Conservation (phyloP, 768 basidiomycete species). For the Dentipellis fragilis region DNA sequence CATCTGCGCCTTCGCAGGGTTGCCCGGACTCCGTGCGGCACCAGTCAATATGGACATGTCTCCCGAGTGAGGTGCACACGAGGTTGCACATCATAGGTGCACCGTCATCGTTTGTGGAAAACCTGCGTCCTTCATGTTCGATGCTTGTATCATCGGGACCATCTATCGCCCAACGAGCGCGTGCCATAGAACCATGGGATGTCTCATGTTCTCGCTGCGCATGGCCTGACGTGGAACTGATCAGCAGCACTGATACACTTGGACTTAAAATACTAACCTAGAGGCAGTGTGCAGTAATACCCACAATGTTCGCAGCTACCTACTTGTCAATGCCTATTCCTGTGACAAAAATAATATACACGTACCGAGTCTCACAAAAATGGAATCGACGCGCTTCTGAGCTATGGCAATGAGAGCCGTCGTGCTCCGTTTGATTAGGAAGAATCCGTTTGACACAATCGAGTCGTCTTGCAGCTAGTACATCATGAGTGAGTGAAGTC, state of each 20-base stretch:
- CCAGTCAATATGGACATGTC: conserved; percentile 48
- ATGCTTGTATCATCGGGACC: conserved; percentile 37
- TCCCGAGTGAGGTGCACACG: conserved; percentile 41
- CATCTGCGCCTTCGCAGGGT: conserved; percentile 32
- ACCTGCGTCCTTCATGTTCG: conserved; percentile 47
- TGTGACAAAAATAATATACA: neutral
- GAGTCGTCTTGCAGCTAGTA: conserved; percentile 37
- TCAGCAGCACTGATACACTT: neutral
- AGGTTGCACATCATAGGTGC: conserved; percentile 58
- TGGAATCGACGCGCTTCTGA: conserved; percentile 37
- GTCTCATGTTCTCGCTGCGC: conserved; percentile 54
- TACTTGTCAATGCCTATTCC: neutral
- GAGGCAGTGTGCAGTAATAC: conserved; percentile 48
- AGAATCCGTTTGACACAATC: conserved; percentile 40
- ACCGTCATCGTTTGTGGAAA: conserved; percentile 43
- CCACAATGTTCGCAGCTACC: conserved; percentile 43
- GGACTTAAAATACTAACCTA: conserved; percentile 26
- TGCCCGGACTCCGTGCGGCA: conserved; percentile 32
- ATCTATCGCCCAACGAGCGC: conserved; percentile 46
- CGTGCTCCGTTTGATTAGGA: conserved; percentile 30
- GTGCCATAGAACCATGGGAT: conserved; percentile 53
- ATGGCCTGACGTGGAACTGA: conserved; percentile 31
- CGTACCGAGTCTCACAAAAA: conserved; percentile 41
- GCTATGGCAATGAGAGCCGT: conserved; percentile 40
- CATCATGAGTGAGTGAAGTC: neutral